Percentiles rank a stretch among this genome's conserved stretches.
These are phyloP conservation scores for Bidens hawaiensis DNA, from an alignment of 140 eudicot genomes.

Conservation along the genomic window DNA sequence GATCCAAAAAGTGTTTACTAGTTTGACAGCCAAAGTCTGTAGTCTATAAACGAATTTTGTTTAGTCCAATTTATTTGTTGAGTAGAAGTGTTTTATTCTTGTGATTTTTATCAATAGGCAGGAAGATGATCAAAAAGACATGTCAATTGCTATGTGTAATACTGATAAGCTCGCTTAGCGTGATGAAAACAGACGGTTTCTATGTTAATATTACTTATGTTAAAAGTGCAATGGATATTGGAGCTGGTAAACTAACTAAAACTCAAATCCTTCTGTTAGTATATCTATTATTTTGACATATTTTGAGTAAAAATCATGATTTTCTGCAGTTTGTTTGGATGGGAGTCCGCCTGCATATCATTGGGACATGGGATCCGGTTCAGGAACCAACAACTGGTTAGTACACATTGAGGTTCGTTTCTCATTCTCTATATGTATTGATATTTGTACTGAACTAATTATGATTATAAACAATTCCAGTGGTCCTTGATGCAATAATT, in stretches of 20 bases:
- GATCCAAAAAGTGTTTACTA: background rate
- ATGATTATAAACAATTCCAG: background rate
- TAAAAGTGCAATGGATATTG: slow-evolving; percentile 68
- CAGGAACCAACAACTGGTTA: slow-evolving; percentile 83
- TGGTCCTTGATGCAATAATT: background rate
- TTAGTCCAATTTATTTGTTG: no score
- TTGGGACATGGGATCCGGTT: slow-evolving; percentile 68
- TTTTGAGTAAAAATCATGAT: background rate
- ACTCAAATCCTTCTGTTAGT: background rate
- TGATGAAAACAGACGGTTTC: slow-evolving; percentile 44
- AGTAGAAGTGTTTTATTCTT: background rate
- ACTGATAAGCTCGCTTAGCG: slow-evolving; percentile 27
- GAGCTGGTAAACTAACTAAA: slow-evolving; percentile 63
- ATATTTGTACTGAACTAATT: background rate
- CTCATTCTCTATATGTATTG: slow-evolving; percentile 1
- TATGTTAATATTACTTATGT: slow-evolving; percentile 66
- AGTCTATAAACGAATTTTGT: background rate
- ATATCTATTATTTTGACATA: background rate
- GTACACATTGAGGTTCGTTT: slow-evolving; percentile 68
- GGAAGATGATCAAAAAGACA: slow-evolving; percentile 33
- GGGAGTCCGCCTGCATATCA: slow-evolving; percentile 99
- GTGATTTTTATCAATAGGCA: slow-evolving; percentile 17
- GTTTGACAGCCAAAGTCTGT: background rate
- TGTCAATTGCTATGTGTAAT: slow-evolving; percentile 25
- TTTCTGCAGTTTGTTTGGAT: slow-evolving; percentile 73